These are phyloP conservation scores for Phoenix roebelenii DNA, from an alignment of 176 grass and related monocot species.

Conservation along the genomic window DNA sequence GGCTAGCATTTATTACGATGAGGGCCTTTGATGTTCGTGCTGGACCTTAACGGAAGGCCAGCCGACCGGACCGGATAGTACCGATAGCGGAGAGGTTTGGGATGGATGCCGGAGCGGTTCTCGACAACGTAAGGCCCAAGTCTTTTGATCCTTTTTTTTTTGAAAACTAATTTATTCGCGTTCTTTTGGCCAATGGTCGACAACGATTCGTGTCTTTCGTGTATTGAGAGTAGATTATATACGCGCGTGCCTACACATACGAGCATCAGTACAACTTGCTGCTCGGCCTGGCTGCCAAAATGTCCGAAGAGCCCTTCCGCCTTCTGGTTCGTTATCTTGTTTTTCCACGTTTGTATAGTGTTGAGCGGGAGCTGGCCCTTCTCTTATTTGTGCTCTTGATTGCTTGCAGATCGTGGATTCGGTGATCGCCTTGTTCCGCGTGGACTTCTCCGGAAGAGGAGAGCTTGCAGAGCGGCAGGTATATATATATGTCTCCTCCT, in stretches of 20 bases:
- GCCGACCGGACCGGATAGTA: conserved; percentile 79
- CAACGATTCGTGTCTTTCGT: conserved; percentile 7
- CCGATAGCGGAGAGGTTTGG: conserved; percentile 95
- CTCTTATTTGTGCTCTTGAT: neutral
- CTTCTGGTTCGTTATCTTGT: conserved; percentile 30
- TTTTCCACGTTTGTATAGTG: neutral
- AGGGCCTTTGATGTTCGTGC: no score
- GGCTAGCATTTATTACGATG: no score
- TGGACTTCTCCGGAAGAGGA: conserved; percentile 77
- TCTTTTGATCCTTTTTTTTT: neutral
- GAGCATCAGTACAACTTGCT: conserved; percentile 93
- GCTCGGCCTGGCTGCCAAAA: conserved; percentile 84
- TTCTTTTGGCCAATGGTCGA: no score
- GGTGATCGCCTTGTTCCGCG: conserved; percentile 67
- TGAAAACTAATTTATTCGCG: no score
- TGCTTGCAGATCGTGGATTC: conserved; percentile 77
- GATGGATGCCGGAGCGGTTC: conserved; percentile 75
- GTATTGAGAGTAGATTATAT: conserved; percentile 52
- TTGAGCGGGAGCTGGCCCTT: no score
- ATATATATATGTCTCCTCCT: neutral
- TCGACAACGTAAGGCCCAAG: conserved; percentile 53
- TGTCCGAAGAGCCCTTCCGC: conserved; percentile 86
- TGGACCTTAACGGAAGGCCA: neutral
- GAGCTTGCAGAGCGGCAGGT: conserved; percentile 85
- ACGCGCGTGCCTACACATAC: conserved; percentile 93